Evolutionary conservation across 768 basidiomycete species (phyloP).

Genomic region (Leccinellum luteum): DNA sequence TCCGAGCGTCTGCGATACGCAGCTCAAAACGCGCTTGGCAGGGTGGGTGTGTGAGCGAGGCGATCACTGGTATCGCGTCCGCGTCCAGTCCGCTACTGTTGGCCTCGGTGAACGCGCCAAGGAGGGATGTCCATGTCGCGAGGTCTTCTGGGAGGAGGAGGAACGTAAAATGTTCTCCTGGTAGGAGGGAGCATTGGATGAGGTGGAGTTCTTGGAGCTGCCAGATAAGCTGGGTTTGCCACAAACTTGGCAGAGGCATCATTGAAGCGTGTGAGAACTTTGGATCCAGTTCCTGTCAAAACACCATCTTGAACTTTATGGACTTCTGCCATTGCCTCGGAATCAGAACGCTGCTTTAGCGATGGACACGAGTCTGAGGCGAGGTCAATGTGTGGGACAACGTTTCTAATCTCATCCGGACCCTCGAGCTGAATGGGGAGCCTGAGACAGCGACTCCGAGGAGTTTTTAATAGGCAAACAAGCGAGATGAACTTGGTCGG

Average conservation of each 20-base stretch:
- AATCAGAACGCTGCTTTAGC: too few species aligned
- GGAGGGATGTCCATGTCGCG: slow-evolving; percentile 29
- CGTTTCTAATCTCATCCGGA: not conserved
- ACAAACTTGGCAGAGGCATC: not conserved
- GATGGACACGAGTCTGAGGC: too few species aligned
- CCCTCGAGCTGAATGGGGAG: too few species aligned
- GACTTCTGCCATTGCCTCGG: too few species aligned
- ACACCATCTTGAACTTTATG: too few species aligned
- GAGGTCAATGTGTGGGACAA: not conserved
- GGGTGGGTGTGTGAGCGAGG: slow-evolving; percentile 1
- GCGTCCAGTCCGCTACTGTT: not conserved
- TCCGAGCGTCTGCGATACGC: slow-evolving; percentile 23
- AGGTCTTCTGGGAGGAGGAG: slow-evolving; percentile 34
- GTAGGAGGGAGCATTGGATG: slow-evolving; percentile 60
- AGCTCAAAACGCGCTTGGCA: slow-evolving; percentile 38
- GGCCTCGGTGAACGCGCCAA: slow-evolving; percentile 12
- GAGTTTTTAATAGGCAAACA: not conserved
- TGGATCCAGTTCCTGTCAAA: too few species aligned
- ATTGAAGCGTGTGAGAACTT: not conserved
- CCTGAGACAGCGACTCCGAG: not conserved
- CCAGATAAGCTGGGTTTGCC: slow-evolving; percentile 5
- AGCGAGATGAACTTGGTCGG: not conserved
- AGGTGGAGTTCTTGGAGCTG: slow-evolving; percentile 56
- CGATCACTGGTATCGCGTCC: not conserved
- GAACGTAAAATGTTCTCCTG: slow-evolving; percentile 52